Evolutionary conservation across 768 basidiomycete genomes (phyloP).

Genomic region (Mycena maculata): DNA sequence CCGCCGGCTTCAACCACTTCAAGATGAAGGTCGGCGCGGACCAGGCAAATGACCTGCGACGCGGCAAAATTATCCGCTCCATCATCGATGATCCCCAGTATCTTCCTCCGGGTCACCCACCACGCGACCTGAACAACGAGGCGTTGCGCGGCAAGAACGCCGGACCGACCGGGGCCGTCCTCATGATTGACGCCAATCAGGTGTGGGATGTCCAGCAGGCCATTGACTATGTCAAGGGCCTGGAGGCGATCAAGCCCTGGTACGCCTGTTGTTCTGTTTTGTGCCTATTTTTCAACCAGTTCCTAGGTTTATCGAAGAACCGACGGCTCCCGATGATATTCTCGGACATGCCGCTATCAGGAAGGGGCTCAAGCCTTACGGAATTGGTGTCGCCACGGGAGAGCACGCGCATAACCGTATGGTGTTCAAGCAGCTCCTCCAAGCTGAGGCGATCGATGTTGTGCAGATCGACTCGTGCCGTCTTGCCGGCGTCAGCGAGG

Average conservation of each 20-base stretch:
- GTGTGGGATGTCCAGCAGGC: slow-evolving; percentile 96
- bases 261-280: slow-evolving; percentile 42
- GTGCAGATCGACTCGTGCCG: slow-evolving; percentile 96
- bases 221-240: slow-evolving; percentile 87
- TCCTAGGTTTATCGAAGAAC: slow-evolving; percentile 91
- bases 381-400: slow-evolving; percentile 93
- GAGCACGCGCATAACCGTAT: slow-evolving; percentile 96
- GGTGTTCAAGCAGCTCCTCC: slow-evolving; percentile 95
- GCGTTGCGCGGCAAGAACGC: slow-evolving; percentile 90
- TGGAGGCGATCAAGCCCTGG: slow-evolving; percentile 90
- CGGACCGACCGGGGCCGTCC: slow-evolving; percentile 91
- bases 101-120: slow-evolving; percentile 68
- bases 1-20: slow-evolving; percentile 96
- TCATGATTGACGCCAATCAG: slow-evolving; percentile 99
- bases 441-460: slow-evolving; percentile 93
- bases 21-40: slow-evolving; percentile 98
- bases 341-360: slow-evolving; percentile 86
- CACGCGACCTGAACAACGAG: slow-evolving; percentile 69
- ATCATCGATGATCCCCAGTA: slow-evolving; percentile 95
- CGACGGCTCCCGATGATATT: slow-evolving; percentile 92
- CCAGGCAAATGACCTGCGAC: slow-evolving; percentile 83
- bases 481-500: slow-evolving; percentile 92
- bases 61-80: slow-evolving; percentile 89
- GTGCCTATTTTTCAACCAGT: not conserved
- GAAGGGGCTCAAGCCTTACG: slow-evolving; percentile 78